Conservation (phyloP, 352 stramenopile genomes). For the Phytophthora hibernalis region DNA sequence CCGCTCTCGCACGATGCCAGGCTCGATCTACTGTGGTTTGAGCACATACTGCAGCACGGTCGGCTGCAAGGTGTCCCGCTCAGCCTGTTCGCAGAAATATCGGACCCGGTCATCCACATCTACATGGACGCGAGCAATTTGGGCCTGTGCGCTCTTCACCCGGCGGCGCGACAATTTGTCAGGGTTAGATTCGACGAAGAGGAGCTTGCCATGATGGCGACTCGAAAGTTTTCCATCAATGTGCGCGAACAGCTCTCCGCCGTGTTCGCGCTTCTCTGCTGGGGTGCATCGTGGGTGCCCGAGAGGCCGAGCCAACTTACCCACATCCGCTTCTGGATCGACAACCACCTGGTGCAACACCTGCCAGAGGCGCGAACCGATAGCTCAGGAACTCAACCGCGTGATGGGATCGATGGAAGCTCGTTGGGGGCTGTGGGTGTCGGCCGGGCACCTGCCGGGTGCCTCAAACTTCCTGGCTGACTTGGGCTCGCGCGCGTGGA, state of each 20-base stretch:
- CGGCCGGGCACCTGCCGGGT: neutral
- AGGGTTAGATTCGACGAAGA: constrained; percentile 1
- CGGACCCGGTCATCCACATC: neutral
- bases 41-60: constrained; percentile 7
- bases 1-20: neutral
- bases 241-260: constrained; percentile 5
- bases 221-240: constrained; percentile 2
- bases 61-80: neutral
- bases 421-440: neutral
- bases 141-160: constrained; percentile 3
- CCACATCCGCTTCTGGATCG: constrained; percentile 8
- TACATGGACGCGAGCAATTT: constrained; percentile 5
- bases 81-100: neutral
- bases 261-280: constrained; percentile 1
- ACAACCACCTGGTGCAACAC: constrained; percentile 18
- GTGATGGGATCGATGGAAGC: neutral
- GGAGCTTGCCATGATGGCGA: neutral
- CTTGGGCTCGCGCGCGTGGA: neutral
- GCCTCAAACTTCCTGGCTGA: neutral
- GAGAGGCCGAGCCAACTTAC: neutral
- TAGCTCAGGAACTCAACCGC: constrained; percentile 6
- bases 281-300: neutral
- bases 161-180: too few species aligned
- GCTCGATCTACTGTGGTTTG: constrained; percentile 5
- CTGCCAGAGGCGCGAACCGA: neutral